Percentiles rank a stretch among this genome's conserved stretches.
Evolutionary conservation across 257 asterid species (phyloP).

Genomic region (Nicotiana knightiana): DNA sequence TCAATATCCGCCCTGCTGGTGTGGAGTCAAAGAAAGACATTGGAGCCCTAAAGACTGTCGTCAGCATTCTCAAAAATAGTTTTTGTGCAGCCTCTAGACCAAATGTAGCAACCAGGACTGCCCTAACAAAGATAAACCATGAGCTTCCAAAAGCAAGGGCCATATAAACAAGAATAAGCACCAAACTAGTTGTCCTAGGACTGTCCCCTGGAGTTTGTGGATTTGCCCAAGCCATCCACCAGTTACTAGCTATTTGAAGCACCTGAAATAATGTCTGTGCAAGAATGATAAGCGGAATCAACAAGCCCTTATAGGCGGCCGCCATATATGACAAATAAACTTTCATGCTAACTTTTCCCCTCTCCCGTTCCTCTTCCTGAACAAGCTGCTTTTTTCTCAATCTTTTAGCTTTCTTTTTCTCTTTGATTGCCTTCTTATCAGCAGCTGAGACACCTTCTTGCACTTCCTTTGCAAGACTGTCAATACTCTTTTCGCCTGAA

Average conservation of each 20-base stretch:
- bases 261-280: conserved; percentile 92
- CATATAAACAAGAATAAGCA: conserved; percentile 82
- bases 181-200: conserved; percentile 64
- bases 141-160: conserved; percentile 99
- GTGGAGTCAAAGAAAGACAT: conserved; percentile 98
- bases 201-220: conserved; percentile 86
- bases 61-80: conserved; percentile 73
- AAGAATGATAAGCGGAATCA: conserved; percentile 77
- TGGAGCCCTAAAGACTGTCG: conserved; percentile 72
- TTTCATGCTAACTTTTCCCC: conserved; percentile 97
- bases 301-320: conserved; percentile 91
- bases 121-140: conserved; percentile 83
- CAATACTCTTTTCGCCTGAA: conserved; percentile 47
- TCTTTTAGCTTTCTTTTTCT: conserved; percentile 85
- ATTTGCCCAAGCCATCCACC: conserved; percentile 99
- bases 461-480: conserved; percentile 47
- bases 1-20: conserved; percentile 89
- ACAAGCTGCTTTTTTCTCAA: conserved; percentile 88
- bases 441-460: conserved; percentile 62
- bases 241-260: conserved; percentile 97
- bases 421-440: conserved; percentile 73
- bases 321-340: conserved; percentile 87
- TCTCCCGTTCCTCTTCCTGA: conserved; percentile 97
- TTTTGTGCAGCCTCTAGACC: conserved; percentile 98
- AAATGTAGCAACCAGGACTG: conserved; percentile 92